These are phyloP conservation scores for Crucibulum laeve DNA, from an alignment of 768 basidiomycete genomes.

Conservation along the genomic window DNA sequence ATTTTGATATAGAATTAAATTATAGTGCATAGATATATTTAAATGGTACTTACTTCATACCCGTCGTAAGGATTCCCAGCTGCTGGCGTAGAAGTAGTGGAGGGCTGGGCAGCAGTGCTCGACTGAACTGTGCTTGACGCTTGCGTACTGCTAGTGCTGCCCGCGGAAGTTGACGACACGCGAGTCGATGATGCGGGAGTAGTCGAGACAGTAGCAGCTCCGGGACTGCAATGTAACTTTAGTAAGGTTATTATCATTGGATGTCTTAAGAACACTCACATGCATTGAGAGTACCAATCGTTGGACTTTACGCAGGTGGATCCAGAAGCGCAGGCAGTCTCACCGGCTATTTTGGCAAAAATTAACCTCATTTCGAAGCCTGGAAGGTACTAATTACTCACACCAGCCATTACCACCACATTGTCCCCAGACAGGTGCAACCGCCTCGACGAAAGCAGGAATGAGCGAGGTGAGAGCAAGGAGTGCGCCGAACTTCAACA, in stretches of 20 bases:
- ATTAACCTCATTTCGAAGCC: neutral
- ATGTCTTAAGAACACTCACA: neutral
- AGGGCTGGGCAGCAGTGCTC: neutral
- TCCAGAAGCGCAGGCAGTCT: neutral
- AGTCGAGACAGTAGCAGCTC: neutral
- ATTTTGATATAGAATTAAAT: neutral
- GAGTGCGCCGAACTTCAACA: neutral
- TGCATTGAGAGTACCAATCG: neutral
- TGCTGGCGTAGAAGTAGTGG: neutral
- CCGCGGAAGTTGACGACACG: neutral
- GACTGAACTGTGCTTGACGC: neutral
- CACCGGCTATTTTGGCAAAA: neutral
- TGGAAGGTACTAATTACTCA: neutral
- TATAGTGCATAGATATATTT: neutral
- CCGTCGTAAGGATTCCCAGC: neutral
- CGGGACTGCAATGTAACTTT: neutral
- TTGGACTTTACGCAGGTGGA: neutral
- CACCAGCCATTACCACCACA: neutral
- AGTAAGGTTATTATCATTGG: neutral
- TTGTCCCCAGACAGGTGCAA: neutral
- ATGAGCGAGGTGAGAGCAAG: slow-evolving; percentile 1
- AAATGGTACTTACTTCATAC: neutral
- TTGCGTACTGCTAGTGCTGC: neutral
- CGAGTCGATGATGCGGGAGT: too few relatives aligned
- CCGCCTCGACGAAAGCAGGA: neutral